phyloP scores from a whole-genome alignment of 2,329 filamentous ascomycete genomes.

The Pseudopyricularia javanii region DNA sequence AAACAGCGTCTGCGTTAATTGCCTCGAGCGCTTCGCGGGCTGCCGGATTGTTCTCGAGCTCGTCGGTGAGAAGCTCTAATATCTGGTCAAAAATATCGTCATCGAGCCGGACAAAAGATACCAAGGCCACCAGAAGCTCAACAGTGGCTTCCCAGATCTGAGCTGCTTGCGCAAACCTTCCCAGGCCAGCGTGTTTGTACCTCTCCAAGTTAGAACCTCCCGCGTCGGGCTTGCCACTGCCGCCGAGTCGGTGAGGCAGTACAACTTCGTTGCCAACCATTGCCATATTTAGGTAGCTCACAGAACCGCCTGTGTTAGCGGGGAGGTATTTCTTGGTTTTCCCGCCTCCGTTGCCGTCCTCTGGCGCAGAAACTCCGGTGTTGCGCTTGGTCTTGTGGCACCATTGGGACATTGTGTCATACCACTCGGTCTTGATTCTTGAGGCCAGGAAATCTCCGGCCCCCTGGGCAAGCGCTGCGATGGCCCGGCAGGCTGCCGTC shows the following conservation, averaged over 20 bases:
- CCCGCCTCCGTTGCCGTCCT: conserved; percentile 4
- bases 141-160: conserved; percentile 54
- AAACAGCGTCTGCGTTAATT: conserved; percentile 65
- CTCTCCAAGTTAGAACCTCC: conserved; percentile 6
- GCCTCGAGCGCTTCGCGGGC: conserved; percentile 46
- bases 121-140: conserved; percentile 45
- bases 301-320: neutral
- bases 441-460: conserved; percentile 73
- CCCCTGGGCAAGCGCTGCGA: conserved; percentile 54
- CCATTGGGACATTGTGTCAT: conserved; percentile 36
- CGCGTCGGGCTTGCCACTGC: conserved; percentile 2
- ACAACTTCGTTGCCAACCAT: neutral
- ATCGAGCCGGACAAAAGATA: conserved; percentile 49
- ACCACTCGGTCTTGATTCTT: conserved; percentile 65
- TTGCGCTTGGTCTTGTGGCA: conserved; percentile 29
- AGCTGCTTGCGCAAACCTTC: conserved; percentile 46
- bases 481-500: conserved; percentile 55
- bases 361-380: conserved; percentile 13
- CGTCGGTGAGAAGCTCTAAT: conserved; percentile 45
- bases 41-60: conserved; percentile 29
- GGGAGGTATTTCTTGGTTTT: neutral
- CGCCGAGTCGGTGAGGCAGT: neutral
- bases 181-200: conserved; percentile 22
- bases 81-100: conserved; percentile 63
- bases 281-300: neutral